These are phyloP conservation scores for Rhizopogon hawkerae DNA, from an alignment of 1,284 basidiomycete species.

Conservation along the genomic window DNA sequence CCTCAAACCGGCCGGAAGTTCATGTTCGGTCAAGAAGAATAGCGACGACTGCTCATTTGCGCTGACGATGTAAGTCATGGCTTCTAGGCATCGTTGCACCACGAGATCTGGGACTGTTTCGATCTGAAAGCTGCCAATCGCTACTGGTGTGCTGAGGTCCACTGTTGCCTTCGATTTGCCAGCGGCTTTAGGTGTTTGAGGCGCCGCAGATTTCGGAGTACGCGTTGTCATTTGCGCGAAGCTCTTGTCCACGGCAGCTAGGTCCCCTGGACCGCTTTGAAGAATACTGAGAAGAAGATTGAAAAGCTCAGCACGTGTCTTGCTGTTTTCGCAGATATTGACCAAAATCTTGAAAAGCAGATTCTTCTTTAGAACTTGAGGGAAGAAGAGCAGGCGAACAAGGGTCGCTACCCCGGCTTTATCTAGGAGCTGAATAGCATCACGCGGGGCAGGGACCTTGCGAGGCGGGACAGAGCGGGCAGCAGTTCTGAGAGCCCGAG, in stretches of 20 bases:
- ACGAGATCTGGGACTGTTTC: conserved; percentile 87
- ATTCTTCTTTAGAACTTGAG: conserved; percentile 81
- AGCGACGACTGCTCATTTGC: conserved; percentile 76
- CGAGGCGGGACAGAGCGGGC: conserved; percentile 31
- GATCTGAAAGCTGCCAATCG: conserved; percentile 59
- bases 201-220: conserved; percentile 45
- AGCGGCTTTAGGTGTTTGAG: conserved; percentile 55
- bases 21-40: conserved; percentile 94
- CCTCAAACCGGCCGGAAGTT: conserved; percentile 69
- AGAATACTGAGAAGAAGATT: conserved; percentile 88
- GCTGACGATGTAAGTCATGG: conserved; percentile 77
- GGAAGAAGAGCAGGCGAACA: conserved; percentile 93
- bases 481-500: conserved; percentile 30
- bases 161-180: conserved; percentile 58
- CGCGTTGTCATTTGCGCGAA: conserved; percentile 88
- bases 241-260: conserved; percentile 87
- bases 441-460: conserved; percentile 54
- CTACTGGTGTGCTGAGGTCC: conserved; percentile 44
- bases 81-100: conserved; percentile 88
- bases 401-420: conserved; percentile 85
- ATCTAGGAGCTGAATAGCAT: conserved; percentile 92
- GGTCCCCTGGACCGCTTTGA: conserved; percentile 91
- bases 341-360: conserved; percentile 86
- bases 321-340: conserved; percentile 92
- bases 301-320: conserved; percentile 87